Evolutionary conservation across 306 rosid species (phyloP).

Genomic region (Cyclanthera cordifolia): DNA sequence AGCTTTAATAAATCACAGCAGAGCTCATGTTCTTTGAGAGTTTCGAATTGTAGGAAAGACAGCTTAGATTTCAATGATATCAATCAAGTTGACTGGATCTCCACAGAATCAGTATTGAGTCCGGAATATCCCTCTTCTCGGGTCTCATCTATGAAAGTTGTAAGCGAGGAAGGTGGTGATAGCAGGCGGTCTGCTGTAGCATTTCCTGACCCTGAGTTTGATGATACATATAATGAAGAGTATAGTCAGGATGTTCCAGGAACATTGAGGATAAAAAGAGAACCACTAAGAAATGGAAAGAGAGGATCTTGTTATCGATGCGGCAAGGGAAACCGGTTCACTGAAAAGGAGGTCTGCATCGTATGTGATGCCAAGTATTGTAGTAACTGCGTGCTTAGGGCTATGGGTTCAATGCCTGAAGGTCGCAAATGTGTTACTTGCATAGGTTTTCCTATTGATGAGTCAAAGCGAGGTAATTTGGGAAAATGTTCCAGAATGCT

Average conservation of each 20-base stretch:
- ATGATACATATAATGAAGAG: slow-evolving; percentile 43
- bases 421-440: slow-evolving; percentile 92
- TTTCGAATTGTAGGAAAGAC: slow-evolving; percentile 38
- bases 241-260: slow-evolving; percentile 35
- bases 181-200: too few relatives aligned
- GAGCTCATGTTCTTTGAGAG: slow-evolving; percentile 34
- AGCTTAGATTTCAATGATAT: slow-evolving; percentile 53
- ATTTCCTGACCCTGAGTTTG: too few relatives aligned
- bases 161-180: slow-evolving; percentile 32
- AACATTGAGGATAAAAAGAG: slow-evolving; percentile 31
- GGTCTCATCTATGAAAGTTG: slow-evolving; percentile 60
- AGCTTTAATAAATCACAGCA: slow-evolving; percentile 42
- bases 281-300: slow-evolving; percentile 54
- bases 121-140: slow-evolving; percentile 73
- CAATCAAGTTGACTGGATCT: slow-evolving; percentile 64
- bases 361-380: slow-evolving; percentile 94
- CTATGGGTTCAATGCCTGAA: slow-evolving; percentile 99
- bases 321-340: slow-evolving; percentile 68
- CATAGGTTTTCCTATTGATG: slow-evolving; percentile 71
- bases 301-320: slow-evolving; percentile 79
- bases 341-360: slow-evolving; percentile 84
- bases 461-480: slow-evolving; percentile 56
- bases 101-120: slow-evolving; percentile 66
- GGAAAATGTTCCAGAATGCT: slow-evolving; percentile 87
- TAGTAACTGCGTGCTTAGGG: slow-evolving; percentile 75